A percentile compares a stretch with the other conserved stretches of the same genome.
Conservation (phyloP, 2,329 filamentous ascomycete genomes). For the Fusarium agapanthi region DNA sequence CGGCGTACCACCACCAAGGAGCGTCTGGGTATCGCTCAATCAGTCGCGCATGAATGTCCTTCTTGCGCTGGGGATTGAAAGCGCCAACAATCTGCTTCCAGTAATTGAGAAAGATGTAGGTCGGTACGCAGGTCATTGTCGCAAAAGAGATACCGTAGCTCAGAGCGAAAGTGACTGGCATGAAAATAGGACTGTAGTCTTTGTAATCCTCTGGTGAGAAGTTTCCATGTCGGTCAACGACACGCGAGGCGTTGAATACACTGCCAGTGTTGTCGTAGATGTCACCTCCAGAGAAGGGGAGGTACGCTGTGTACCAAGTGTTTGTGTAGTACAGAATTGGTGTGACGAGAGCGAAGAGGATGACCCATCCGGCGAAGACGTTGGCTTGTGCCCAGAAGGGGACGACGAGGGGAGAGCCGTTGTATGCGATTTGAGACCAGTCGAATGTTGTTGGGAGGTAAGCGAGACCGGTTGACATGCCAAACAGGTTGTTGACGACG, state of each 20-base stretch:
- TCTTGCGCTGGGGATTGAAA: neutral
- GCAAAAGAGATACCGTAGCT: neutral
- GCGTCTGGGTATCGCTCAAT: neutral
- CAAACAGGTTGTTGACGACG: neutral
- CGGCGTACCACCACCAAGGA: slow-evolving; percentile 1
- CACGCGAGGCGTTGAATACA: neutral
- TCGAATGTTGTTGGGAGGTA: neutral
- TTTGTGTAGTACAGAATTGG: slow-evolving; percentile 1
- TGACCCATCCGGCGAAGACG: neutral
- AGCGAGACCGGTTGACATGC: neutral
- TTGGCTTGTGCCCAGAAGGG: neutral
- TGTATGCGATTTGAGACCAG: slow-evolving; percentile 3
- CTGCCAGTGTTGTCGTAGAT: neutral
- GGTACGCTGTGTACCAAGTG: neutral
- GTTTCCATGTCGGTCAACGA: neutral
- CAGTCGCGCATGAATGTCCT: neutral
- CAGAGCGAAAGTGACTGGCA: neutral
- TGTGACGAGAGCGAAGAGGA: neutral
- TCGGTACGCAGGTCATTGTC: neutral
- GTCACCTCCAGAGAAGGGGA: neutral
- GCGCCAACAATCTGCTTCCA: neutral
- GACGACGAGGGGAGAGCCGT: neutral
- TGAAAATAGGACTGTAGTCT: neutral
- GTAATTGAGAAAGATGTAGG: neutral
- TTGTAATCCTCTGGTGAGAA: neutral